Conservation (phyloP, 352 stramenopile genomes). For the Pythium pectinolyticum region DNA sequence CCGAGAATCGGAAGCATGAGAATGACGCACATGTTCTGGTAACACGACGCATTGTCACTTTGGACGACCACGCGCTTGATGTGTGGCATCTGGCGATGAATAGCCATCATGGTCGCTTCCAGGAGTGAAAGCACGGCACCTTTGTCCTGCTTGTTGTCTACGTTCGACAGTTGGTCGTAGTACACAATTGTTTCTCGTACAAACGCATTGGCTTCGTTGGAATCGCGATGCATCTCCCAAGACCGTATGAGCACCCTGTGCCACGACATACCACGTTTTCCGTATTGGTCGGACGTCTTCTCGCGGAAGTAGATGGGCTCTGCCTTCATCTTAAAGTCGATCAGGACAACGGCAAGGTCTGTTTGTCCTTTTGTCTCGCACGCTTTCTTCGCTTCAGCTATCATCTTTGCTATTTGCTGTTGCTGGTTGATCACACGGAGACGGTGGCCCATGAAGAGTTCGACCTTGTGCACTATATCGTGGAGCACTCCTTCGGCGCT, state of each 20-base stretch:
- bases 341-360: conserved; percentile 14
- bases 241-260: conserved; percentile 14
- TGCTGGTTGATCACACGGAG: conserved; percentile 14
- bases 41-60: conserved; percentile 30
- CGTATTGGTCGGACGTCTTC: conserved; percentile 1
- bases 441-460: conserved; percentile 11
- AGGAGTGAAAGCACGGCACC: conserved; percentile 20
- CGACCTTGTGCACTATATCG: neutral
- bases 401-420: neutral
- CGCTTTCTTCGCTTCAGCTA: neutral
- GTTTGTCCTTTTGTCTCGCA: neutral
- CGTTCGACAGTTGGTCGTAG: conserved; percentile 17
- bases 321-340: conserved; percentile 33
- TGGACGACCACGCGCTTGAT: conserved; percentile 23
- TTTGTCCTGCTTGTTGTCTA: conserved; percentile 24
- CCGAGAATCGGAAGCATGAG: conserved; percentile 21
- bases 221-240: conserved; percentile 14
- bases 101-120: conserved; percentile 19
- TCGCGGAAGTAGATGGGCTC: conserved; percentile 24
- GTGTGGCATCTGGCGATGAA: conserved; percentile 17
- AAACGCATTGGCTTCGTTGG: neutral
- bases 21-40: conserved; percentile 20
- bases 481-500: neutral
- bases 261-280: conserved; percentile 25
- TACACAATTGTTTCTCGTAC: neutral